phyloP scores from a whole-genome alignment of 23 red algal genomes.

The Agarophyton chilense region DNA sequence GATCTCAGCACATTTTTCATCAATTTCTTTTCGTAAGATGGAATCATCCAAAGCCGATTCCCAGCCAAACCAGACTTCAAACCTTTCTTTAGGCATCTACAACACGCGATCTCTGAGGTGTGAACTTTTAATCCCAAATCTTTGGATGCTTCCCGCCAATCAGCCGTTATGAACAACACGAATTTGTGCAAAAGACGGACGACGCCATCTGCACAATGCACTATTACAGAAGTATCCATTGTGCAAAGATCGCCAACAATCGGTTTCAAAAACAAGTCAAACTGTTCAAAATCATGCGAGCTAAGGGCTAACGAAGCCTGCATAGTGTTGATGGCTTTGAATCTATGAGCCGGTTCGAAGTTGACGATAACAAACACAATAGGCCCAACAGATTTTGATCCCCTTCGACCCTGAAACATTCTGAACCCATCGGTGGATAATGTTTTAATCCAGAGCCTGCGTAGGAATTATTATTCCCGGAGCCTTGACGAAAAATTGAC shows the following conservation, averaged over 20 bases:
- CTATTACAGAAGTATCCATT: background rate
- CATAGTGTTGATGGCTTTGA: background rate
- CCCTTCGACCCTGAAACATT: too few relatives aligned
- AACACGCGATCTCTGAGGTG: background rate
- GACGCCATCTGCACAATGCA: background rate
- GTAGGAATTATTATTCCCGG: too few relatives aligned
- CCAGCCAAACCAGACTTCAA: background rate
- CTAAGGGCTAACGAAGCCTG: background rate
- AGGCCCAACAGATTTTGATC: too few relatives aligned
- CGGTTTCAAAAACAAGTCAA: conserved; percentile 2
- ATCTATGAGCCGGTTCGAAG: background rate
- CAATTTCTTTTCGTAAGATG: background rate
- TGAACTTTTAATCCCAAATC: background rate
- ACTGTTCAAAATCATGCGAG: background rate
- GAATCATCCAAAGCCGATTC: background rate
- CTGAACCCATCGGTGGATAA: too few relatives aligned
- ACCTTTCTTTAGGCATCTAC: background rate
- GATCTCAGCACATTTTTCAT: background rate
- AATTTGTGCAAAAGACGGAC: background rate
- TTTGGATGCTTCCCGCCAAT: conserved; percentile 1
- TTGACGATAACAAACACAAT: conserved; percentile 6
- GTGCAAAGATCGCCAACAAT: background rate
- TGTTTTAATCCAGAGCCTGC: too few relatives aligned
- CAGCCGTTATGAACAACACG: background rate
- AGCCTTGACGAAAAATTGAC: too few relatives aligned